These are phyloP conservation scores for Suhomyces sp. DNA, from an alignment of 805 yeast species.

Conservation along the genomic window DNA sequence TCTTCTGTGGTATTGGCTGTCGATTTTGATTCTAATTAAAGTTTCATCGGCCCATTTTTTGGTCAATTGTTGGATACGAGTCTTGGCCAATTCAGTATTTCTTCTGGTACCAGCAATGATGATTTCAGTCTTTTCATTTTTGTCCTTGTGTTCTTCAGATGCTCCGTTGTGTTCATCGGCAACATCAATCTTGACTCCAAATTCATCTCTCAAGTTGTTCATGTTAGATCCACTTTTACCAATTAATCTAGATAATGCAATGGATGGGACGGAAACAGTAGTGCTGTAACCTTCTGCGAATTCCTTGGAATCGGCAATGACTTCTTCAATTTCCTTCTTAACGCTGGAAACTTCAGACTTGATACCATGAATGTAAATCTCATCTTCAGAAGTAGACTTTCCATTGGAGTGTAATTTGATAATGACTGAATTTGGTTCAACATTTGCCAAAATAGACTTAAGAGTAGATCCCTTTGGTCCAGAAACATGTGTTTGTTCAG, in stretches of 20 bases:
- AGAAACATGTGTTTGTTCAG: conserved; percentile 56
- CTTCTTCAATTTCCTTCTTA: conserved; percentile 49
- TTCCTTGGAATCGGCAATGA: conserved; percentile 56
- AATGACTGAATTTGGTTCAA: conserved; percentile 38
- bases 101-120: conserved; percentile 73
- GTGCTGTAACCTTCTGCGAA: conserved; percentile 46
- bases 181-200: conserved; percentile 74
- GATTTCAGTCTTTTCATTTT: conserved; percentile 44
- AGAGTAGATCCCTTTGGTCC: conserved; percentile 66
- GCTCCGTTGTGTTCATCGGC: conserved; percentile 23
- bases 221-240: conserved; percentile 86
- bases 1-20: conserved; percentile 73
- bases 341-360: conserved; percentile 59
- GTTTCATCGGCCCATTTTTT: conserved; percentile 82
- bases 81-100: conserved; percentile 72
- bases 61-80: conserved; percentile 55
- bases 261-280: conserved; percentile 61
- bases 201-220: conserved; percentile 66
- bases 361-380: conserved; percentile 69
- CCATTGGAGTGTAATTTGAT: conserved; percentile 49
- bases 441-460: conserved; percentile 38
- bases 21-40: conserved; percentile 63
- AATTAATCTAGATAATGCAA: conserved; percentile 73
- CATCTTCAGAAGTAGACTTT: conserved; percentile 41
- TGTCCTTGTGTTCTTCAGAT: conserved; percentile 34